A percentile compares a stretch with the other conserved stretches of the same genome.
These are phyloP conservation scores for Caryopteris hybrid DNA, from an alignment of 305 asterid genomes.

Conservation along the genomic window DNA sequence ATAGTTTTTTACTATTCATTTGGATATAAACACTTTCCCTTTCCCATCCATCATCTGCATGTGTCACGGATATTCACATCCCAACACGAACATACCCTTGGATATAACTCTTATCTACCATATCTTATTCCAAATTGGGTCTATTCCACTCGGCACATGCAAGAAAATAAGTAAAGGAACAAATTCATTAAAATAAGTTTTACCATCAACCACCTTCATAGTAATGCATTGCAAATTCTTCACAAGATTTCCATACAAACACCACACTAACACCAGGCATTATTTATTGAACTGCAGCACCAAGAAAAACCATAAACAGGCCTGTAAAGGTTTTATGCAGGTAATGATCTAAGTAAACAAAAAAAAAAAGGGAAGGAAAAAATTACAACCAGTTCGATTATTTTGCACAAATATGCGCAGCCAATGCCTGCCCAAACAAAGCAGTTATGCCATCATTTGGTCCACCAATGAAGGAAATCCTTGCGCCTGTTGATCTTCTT, in stretches of 20 bases:
- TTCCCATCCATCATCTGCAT: no score
- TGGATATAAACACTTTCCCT: no score
- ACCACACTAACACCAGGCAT: background rate
- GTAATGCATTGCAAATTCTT: background rate
- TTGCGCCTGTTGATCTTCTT: slow-evolving; percentile 59
- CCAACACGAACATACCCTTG: no score
- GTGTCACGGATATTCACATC: no score
- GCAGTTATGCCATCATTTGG: slow-evolving; percentile 25
- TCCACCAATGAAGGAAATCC: slow-evolving; percentile 66
- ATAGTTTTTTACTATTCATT: no score
- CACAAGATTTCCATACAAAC: background rate
- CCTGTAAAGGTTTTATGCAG: background rate
- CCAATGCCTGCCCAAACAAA: background rate
- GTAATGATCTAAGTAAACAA: background rate
- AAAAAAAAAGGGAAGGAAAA: background rate
- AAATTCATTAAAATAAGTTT: no score
- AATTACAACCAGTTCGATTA: slow-evolving; percentile 2
- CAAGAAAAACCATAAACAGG: background rate
- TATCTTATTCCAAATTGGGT: no score
- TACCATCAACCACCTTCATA: no score
- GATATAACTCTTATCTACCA: no score
- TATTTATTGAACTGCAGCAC: slow-evolving; percentile 2
- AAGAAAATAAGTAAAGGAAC: no score
- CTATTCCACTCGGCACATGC: no score
- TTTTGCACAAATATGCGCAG: slow-evolving; percentile 20